A percentile compares a stretch with the other conserved stretches of the same genome.
These are phyloP conservation scores for Cercospora zeina DNA, from an alignment of 2,329 filamentous ascomycete genomes.

Conservation along the genomic window DNA sequence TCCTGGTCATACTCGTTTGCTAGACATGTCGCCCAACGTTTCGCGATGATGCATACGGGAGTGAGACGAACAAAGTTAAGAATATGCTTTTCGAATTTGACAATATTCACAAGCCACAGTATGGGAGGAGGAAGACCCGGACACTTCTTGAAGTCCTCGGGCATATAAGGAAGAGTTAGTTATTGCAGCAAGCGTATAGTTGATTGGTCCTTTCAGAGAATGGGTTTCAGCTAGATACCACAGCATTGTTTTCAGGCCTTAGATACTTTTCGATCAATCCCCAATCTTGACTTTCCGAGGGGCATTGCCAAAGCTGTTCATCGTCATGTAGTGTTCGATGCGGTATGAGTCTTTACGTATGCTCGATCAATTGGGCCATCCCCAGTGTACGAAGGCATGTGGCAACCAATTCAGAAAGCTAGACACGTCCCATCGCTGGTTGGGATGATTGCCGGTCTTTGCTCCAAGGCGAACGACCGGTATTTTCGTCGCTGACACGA, in stretches of 20 bases:
- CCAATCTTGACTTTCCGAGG: background rate
- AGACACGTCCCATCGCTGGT: too few relatives aligned
- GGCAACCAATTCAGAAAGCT: too few relatives aligned
- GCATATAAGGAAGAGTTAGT: conserved; percentile 6
- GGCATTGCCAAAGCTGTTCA: background rate
- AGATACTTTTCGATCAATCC: background rate
- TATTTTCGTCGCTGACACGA: too few relatives aligned
- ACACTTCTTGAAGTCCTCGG: background rate
- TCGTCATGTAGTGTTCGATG: background rate
- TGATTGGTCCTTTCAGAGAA: background rate
- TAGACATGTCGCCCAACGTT: conserved; percentile 1
- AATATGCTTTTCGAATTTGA: background rate
- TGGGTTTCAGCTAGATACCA: conserved; percentile 12
- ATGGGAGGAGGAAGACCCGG: background rate
- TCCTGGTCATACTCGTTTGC: conserved; percentile 11
- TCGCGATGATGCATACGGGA: background rate
- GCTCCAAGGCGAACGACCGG: background rate
- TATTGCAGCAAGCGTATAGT: conserved; percentile 8
- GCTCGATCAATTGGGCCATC: background rate
- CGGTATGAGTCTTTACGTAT: background rate
- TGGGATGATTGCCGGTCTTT: background rate
- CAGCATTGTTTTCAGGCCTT: conserved; percentile 2
- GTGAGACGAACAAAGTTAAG: background rate
- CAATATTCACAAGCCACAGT: background rate
- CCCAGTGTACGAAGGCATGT: too few relatives aligned